These are phyloP conservation scores for Melastoma malabathricum DNA, from an alignment of 345 rosid species.

Conservation along the genomic window DNA sequence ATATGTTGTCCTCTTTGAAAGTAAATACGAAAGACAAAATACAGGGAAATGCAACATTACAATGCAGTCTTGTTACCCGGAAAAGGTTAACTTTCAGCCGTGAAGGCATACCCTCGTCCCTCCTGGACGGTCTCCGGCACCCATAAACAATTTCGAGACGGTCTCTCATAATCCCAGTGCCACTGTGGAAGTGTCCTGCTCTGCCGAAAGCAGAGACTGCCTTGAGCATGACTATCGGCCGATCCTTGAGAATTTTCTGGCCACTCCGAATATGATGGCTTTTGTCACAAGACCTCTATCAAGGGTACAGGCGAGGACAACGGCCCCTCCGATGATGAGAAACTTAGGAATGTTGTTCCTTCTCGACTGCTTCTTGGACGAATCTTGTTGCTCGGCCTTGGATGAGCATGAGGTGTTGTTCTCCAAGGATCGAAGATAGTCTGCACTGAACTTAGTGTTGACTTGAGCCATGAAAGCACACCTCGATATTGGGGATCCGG, in stretches of 20 bases:
- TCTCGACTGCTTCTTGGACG: constrained; percentile 32
- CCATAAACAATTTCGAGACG: too few species aligned
- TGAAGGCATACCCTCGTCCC: too few species aligned
- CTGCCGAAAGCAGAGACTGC: too few species aligned
- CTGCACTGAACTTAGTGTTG: constrained; percentile 64
- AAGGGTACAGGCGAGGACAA: constrained; percentile 65
- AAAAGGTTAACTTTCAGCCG: too few species aligned
- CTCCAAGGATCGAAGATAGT: constrained; percentile 47
- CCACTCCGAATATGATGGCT: constrained; percentile 84
- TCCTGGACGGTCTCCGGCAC: too few species aligned
- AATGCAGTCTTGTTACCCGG: too few species aligned
- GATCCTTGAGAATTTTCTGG: constrained; percentile 25
- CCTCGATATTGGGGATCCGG: constrained; percentile 41
- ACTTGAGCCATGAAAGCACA: constrained; percentile 72
- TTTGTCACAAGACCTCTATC: constrained; percentile 85
- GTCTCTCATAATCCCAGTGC: too few species aligned
- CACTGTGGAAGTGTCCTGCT: too few species aligned
- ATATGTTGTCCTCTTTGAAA: too few species aligned
- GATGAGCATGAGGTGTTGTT: constrained; percentile 10
- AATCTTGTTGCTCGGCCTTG: constrained; percentile 16
- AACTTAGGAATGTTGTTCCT: constrained; percentile 49
- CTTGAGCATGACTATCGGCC: constrained; percentile 3
- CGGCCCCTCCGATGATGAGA: constrained; percentile 66
- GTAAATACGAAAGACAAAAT: too few species aligned
- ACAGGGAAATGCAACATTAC: too few species aligned